These are phyloP conservation scores for Platismatia glauca DNA, from an alignment of 495 filamentous ascomycete species.

Conservation along the genomic window DNA sequence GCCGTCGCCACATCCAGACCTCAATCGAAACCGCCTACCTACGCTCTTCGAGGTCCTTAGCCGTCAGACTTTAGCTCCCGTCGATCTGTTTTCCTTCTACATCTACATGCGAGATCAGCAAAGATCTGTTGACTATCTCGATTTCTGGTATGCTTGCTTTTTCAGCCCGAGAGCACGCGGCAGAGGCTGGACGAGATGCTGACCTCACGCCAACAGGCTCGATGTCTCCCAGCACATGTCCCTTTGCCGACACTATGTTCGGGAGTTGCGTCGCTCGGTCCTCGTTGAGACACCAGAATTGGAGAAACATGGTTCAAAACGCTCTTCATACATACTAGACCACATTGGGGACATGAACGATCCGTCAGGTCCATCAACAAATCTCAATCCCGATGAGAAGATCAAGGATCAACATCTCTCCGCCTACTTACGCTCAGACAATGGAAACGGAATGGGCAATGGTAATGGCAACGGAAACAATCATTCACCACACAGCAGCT, in stretches of 20 bases:
- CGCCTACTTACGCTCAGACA: constrained; percentile 74
- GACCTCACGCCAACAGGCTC: constrained; percentile 52
- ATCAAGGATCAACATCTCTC: constrained; percentile 82
- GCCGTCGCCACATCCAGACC: constrained; percentile 21
- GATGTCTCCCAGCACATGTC: constrained; percentile 99
- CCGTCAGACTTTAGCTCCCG: constrained; percentile 78
- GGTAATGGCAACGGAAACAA: constrained; percentile 19
- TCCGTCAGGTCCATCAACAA: constrained; percentile 44
- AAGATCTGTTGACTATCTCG: constrained; percentile 91
- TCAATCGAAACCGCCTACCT: constrained; percentile 71
- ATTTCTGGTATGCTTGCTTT: constrained; percentile 71
- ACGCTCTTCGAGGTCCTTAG: constrained; percentile 93
- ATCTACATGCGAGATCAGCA: constrained; percentile 99
- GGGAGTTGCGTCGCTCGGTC: constrained; percentile 86
- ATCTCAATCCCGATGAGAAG: constrained; percentile 43
- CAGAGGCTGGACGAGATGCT: constrained; percentile 4
- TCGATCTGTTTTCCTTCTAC: constrained; percentile 97
- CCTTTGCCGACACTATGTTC: constrained; percentile 93
- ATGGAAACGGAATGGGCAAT: constrained; percentile 25
- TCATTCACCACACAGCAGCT: constrained; percentile 63
- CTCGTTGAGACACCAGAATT: constrained; percentile 86
- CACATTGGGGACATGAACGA: constrained; percentile 58
- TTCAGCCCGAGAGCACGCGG: not conserved
- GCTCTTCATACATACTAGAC: constrained; percentile 73
- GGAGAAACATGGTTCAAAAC: constrained; percentile 70